These are phyloP conservation scores for Neospora caninum DNA, from an alignment of 169 alveolate species.

Conservation along the genomic window DNA sequence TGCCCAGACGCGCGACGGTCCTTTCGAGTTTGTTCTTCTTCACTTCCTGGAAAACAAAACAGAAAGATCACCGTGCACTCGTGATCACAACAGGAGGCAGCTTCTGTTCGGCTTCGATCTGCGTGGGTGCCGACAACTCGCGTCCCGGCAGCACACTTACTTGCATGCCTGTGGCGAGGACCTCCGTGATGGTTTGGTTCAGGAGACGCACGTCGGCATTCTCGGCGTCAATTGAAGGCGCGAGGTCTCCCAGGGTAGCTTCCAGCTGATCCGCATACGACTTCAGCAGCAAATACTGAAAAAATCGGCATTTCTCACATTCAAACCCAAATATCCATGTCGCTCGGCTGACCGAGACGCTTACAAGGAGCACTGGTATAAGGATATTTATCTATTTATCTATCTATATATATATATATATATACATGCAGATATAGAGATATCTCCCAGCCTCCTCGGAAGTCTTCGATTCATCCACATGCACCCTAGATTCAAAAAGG, in stretches of 20 bases:
- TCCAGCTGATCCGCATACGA: constrained; percentile 50
- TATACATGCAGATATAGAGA: not conserved
- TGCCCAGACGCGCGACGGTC: constrained; percentile 49
- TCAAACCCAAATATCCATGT: not conserved
- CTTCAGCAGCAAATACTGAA: constrained; percentile 52
- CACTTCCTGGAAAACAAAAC: constrained; percentile 8
- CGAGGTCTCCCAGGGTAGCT: constrained; percentile 23
- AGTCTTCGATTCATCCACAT: not conserved
- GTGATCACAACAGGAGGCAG: too few relatives aligned
- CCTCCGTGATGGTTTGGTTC: constrained; percentile 46
- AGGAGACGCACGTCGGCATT: constrained; percentile 6
- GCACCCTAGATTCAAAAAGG: not conserved
- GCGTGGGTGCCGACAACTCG: too few relatives aligned
- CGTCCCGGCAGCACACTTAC: too few relatives aligned
- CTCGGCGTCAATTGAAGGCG: not conserved
- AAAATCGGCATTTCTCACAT: not conserved
- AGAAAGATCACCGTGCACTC: not conserved
- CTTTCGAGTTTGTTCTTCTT: constrained; percentile 46
- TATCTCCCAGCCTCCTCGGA: not conserved
- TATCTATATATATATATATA: constrained; percentile 11
- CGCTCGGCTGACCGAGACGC: too few relatives aligned
- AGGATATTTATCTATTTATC: not conserved
- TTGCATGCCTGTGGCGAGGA: constrained; percentile 60
- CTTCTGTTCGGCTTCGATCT: too few relatives aligned
- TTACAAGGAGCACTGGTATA: not conserved